Conservation (phyloP, 169 alveolate genomes). For the Plasmodium yoelii region DNA sequence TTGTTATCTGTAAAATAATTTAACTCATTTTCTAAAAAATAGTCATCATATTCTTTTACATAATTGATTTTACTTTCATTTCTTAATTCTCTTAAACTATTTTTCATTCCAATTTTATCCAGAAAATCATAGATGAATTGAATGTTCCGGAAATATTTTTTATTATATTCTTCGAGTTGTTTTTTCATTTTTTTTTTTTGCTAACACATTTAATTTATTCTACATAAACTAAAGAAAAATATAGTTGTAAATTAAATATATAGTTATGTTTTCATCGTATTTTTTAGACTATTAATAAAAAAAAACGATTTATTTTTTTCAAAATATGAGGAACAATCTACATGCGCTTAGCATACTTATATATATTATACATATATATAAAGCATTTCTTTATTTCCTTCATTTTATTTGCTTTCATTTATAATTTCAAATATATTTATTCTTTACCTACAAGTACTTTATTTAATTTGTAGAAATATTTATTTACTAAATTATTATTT, state of each 20-base stretch:
- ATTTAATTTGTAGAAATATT: too few relatives aligned
- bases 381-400: too few relatives aligned
- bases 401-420: too few relatives aligned
- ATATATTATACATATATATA: too few relatives aligned
- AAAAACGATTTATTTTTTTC: neutral
- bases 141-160: constrained; percentile 50
- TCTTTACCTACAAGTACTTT: too few relatives aligned
- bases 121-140: constrained; percentile 72
- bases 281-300: neutral
- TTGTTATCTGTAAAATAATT: neutral
- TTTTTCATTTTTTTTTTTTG: constrained; percentile 57
- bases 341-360: too few relatives aligned
- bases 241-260: too few relatives aligned
- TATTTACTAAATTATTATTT: too few relatives aligned
- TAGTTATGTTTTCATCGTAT: neutral
- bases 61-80: constrained; percentile 72
- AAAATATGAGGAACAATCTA: too few relatives aligned
- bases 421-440: too few relatives aligned
- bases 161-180: constrained; percentile 56
- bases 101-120: constrained; percentile 65
- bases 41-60: constrained; percentile 42
- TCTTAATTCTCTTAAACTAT: constrained; percentile 39
- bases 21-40: constrained; percentile 23
- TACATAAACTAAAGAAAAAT: too few relatives aligned
- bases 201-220: neutral